Conservation (phyloP, 116 monocot species). For the Iris pallida region DNA sequence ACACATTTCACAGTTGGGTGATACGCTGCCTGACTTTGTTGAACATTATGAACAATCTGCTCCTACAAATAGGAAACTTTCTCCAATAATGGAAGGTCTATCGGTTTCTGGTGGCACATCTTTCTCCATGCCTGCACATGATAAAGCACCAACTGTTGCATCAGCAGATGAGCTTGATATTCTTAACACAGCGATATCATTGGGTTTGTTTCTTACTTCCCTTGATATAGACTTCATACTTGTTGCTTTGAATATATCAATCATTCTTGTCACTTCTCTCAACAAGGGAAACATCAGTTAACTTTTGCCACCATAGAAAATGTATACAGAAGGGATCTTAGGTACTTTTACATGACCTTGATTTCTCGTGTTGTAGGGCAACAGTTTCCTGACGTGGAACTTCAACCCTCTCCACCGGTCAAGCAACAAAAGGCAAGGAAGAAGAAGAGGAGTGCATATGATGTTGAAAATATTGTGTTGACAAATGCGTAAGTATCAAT, state of each 20-base stretch:
- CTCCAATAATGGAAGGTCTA: slow-evolving; percentile 32
- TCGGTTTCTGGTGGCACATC: slow-evolving; percentile 22
- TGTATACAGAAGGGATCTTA: background rate
- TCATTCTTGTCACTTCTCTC: too few species aligned
- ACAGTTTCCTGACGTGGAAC: slow-evolving; percentile 24
- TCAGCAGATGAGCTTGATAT: slow-evolving; percentile 18
- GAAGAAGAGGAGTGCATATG: slow-evolving; percentile 35
- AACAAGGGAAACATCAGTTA: too few species aligned
- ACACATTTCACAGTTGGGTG: slow-evolving; percentile 8
- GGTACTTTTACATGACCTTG: slow-evolving; percentile 4
- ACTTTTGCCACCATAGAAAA: too few species aligned
- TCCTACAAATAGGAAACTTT: slow-evolving; percentile 13
- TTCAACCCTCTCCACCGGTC: slow-evolving; percentile 40
- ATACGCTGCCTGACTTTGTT: slow-evolving; percentile 10
- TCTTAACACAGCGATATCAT: slow-evolving; percentile 14
- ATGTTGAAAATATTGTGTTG: slow-evolving; percentile 53
- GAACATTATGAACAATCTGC: slow-evolving; percentile 11
- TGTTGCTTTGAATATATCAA: too few species aligned
- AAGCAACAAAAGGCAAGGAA: slow-evolving; percentile 21
- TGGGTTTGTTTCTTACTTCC: slow-evolving; percentile 26
- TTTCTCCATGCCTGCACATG: slow-evolving; percentile 1
- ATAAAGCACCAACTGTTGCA: slow-evolving; percentile 3
- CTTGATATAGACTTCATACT: too few species aligned
- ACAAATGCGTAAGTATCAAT: slow-evolving; percentile 57
- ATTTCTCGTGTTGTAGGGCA: slow-evolving; percentile 14